Evolutionary conservation across 2,329 filamentous ascomycete species (phyloP).

Genomic region (Neonectria faginata): DNA sequence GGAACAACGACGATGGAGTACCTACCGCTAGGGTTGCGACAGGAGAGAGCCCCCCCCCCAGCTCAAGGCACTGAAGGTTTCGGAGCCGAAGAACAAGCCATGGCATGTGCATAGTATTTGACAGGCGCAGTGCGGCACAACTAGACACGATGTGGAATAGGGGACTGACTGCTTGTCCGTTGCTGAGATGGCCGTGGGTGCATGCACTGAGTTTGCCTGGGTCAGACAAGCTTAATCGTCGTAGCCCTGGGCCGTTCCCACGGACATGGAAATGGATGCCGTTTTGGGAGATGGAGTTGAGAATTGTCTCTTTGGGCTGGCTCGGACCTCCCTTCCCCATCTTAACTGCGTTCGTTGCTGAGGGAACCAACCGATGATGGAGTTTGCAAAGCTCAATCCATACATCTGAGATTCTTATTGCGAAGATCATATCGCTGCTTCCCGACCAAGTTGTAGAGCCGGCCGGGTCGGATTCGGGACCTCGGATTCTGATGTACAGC

Average conservation of each 20-base stretch:
- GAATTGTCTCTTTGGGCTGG: conserved; percentile 19
- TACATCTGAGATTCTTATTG: neutral
- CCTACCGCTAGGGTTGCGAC: conserved; percentile 13
- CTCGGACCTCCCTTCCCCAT: conserved; percentile 19
- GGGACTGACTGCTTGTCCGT: conserved; percentile 24
- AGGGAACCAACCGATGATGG: conserved; percentile 15
- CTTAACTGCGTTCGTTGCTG: conserved; percentile 10
- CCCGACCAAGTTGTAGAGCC: neutral
- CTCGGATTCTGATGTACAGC: neutral
- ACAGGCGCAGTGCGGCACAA: conserved; percentile 34
- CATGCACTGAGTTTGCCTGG: conserved; percentile 41
- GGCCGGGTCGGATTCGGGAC: neutral
- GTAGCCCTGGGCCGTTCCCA: conserved; percentile 6
- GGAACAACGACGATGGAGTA: conserved; percentile 2
- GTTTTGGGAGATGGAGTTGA: conserved; percentile 38
- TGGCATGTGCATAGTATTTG: conserved; percentile 11
- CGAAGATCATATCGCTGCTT: neutral
- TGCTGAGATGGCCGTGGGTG: conserved; percentile 36
- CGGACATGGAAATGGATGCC: conserved; percentile 39
- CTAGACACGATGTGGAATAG: conserved; percentile 45
- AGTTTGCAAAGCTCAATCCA: conserved; percentile 7
- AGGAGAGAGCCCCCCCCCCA: neutral
- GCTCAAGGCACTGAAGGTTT: conserved; percentile 4
- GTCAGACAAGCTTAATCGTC: conserved; percentile 43
- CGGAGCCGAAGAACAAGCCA: conserved; percentile 23